These are phyloP conservation scores for Cystobasidiaceae sp. DNA, from an alignment of 1,284 basidiomycete species.

Conservation along the genomic window DNA sequence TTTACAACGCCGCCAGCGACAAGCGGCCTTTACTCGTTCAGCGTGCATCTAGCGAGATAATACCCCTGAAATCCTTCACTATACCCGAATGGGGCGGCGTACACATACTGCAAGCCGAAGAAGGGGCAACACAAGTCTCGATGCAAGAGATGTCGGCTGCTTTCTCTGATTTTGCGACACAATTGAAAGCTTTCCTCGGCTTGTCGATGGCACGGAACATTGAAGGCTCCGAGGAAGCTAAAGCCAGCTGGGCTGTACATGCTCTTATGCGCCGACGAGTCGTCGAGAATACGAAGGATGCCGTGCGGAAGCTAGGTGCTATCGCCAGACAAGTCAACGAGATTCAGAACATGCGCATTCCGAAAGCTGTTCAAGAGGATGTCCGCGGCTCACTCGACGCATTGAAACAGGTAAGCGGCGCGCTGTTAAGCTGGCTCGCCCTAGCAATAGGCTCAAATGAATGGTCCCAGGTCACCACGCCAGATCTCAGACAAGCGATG, in stretches of 20 bases:
- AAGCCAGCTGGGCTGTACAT: constrained; percentile 68
- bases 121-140: constrained; percentile 39
- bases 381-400: constrained; percentile 63
- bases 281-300: constrained; percentile 62
- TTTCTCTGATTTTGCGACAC: constrained; percentile 67
- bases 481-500: constrained; percentile 5
- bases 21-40: constrained; percentile 69
- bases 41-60: constrained; percentile 51
- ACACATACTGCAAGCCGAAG: constrained; percentile 55
- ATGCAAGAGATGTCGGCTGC: too few relatives aligned
- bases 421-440: not conserved
- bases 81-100: constrained; percentile 95
- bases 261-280: constrained; percentile 66
- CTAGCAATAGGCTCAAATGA: not conserved
- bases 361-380: constrained; percentile 64
- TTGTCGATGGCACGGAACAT: constrained; percentile 54
- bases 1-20: constrained; percentile 72
- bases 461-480: not conserved
- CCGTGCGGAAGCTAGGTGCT: constrained; percentile 68
- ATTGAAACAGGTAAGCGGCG: constrained; percentile 62
- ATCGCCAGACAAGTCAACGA: constrained; percentile 75
- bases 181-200: constrained; percentile 72
- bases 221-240: not conserved
- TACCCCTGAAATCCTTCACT: constrained; percentile 66
- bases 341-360: constrained; percentile 85